phyloP scores from a whole-genome alignment of 1,284 basidiomycete genomes.

The Boletus albobrunnescens region DNA sequence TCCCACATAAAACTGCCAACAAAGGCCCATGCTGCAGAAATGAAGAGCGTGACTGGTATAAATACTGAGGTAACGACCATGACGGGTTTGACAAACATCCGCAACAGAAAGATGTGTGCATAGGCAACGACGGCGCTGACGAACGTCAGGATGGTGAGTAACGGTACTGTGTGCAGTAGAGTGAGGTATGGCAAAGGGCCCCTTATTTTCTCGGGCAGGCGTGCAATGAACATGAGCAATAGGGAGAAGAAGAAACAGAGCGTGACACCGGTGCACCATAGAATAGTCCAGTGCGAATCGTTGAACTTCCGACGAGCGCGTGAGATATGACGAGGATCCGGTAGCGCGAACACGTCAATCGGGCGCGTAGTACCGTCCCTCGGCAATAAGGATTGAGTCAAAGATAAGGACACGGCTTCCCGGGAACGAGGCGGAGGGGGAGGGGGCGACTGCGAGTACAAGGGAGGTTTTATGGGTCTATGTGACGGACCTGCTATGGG shows the following conservation, averaged over 20 bases:
- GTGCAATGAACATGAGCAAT: slow-evolving; percentile 56
- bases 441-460: slow-evolving; percentile 26
- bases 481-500: slow-evolving; percentile 21
- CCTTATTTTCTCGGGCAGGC: slow-evolving; percentile 37
- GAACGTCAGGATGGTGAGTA: slow-evolving; percentile 76
- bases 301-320: slow-evolving; percentile 64
- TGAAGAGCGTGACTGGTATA: slow-evolving; percentile 75
- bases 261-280: slow-evolving; percentile 58
- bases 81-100: slow-evolving; percentile 78
- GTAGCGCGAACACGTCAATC: slow-evolving; percentile 65
- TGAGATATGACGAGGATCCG: slow-evolving; percentile 63
- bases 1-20: slow-evolving; percentile 88
- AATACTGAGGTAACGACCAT: slow-evolving; percentile 76
- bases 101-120: slow-evolving; percentile 71
- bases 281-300: slow-evolving; percentile 65
- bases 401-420: slow-evolving; percentile 50
- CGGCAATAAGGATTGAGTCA: slow-evolving; percentile 71
- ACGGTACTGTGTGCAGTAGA: slow-evolving; percentile 78
- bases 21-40: slow-evolving; percentile 85
- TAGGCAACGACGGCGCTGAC: slow-evolving; percentile 71
- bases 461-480: slow-evolving; percentile 1
- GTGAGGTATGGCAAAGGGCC: slow-evolving; percentile 63
- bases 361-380: slow-evolving; percentile 59
- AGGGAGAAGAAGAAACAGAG: slow-evolving; percentile 60
- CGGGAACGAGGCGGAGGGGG: slow-evolving; percentile 37